Evolutionary conservation across 306 rosid species (phyloP), one percentile per base, ranked within the genome.

Genomic region (Argentina anserina): DNA sequence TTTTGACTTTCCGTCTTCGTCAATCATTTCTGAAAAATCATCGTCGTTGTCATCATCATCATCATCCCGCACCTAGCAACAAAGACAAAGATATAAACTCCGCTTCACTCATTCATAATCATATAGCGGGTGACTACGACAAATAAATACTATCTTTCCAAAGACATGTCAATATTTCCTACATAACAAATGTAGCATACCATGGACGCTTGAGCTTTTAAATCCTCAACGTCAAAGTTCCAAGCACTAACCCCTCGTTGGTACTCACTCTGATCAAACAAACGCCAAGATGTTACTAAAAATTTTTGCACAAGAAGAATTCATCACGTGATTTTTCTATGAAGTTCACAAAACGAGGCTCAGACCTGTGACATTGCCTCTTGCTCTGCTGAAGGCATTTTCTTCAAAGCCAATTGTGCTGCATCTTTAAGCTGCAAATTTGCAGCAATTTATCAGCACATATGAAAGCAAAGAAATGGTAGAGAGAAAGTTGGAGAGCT

Each of bases 231-330:
- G 69, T 95, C 97, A 15, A 95, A 95, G 87, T 95, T 90, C 99
- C 99, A 95, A 26, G 99, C 99, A 73, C 99, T 95, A 75, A 95
- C 99, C 67, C 99, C 99, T 78, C 97, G 96, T 46, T 95, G 92
- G 82, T 95, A 95, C 85, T 95, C 97, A 78, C 97, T 95, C 99
- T 95, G 84, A 67, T 72, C 53, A 80, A n/a, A 26, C 40, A 64
- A 49, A 78, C 71, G 45, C 62, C 21, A 58, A 70, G 1, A n/a
- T 23, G 37, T 33, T 8, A 5, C 47, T 53, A 77, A 23, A 14
- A 45, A 34, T 12, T 26, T 37, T 67, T 67, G 36, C 43, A 40
- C 18, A 43, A 73, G 12, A 74, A 7, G 0, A 58, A 49, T 49
- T 69, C 18, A 20, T 34, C 12, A 49, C 4, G 25, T 1, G 1